Conservation (phyloP, 140 eudicot species). For the Artemisia princeps region DNA sequence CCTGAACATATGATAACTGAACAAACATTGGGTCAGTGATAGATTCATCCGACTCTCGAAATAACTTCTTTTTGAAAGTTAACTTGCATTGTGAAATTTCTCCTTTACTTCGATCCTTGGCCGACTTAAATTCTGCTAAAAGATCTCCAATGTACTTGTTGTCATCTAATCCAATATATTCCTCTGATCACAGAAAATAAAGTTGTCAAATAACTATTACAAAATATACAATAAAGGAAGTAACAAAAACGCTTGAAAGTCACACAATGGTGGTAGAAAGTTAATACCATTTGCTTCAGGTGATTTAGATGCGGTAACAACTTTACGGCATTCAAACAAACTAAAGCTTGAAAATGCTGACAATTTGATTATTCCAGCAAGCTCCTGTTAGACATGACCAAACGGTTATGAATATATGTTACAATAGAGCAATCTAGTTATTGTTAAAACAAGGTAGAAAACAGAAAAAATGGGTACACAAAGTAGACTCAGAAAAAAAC, state of each 20-base stretch:
- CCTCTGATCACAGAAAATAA: slow-evolving; percentile 49
- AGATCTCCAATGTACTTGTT: slow-evolving; percentile 94
- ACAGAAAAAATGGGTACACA: too few species aligned
- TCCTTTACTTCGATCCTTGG: slow-evolving; percentile 90
- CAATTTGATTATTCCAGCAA: slow-evolving; percentile 87
- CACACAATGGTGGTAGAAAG: neutral
- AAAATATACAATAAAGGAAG: neutral
- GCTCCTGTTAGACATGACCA: slow-evolving; percentile 46
- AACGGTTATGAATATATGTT: neutral
- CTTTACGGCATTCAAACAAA: slow-evolving; percentile 86
- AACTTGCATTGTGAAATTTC: slow-evolving; percentile 86
- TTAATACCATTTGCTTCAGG: slow-evolving; percentile 76
- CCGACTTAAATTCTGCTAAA: slow-evolving; percentile 82
- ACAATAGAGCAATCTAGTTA: too few species aligned
- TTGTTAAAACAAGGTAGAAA: too few species aligned
- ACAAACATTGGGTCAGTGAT: slow-evolving; percentile 87
- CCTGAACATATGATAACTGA: slow-evolving; percentile 91
- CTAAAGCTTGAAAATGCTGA: slow-evolving; percentile 79
- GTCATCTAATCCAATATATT: slow-evolving; percentile 82
- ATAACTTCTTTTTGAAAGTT: slow-evolving; percentile 81
- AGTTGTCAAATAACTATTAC: slow-evolving; percentile 10
- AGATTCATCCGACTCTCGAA: slow-evolving; percentile 95
- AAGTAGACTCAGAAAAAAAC: neutral
- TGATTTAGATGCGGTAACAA: slow-evolving; percentile 76
- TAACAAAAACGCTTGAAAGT: neutral